A percentile compares a stretch with the other conserved stretches of the same genome.
Conservation (phyloP, 768 basidiomycete genomes). For the Termitomyces eurrhizus region DNA sequence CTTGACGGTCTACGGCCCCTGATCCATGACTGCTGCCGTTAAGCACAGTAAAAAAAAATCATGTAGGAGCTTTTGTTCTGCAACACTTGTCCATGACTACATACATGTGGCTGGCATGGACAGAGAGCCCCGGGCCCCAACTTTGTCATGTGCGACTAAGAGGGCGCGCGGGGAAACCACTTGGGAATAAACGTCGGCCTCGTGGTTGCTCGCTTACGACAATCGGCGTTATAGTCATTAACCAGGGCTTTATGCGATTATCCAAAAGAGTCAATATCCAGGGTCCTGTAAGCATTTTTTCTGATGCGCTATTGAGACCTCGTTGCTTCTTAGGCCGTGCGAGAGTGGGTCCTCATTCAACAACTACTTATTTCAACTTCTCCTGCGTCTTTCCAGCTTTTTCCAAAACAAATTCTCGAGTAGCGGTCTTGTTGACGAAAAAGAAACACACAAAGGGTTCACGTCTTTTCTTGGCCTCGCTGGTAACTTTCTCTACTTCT, state of each 20-base stretch:
- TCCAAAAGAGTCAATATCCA: constrained; percentile 19
- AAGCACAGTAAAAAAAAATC: neutral
- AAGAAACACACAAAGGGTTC: constrained; percentile 3
- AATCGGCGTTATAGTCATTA: constrained; percentile 16
- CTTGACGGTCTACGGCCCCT: neutral
- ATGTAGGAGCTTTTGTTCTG: neutral
- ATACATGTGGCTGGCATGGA: neutral
- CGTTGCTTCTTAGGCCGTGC: constrained; percentile 13
- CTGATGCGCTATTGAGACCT: constrained; percentile 18
- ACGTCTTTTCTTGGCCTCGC: constrained; percentile 9
- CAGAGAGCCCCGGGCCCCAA: neutral
- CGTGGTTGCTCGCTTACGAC: constrained; percentile 19
- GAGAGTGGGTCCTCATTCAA: constrained; percentile 10
- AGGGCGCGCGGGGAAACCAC: neutral
- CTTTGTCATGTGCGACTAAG: no score
- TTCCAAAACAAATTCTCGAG: constrained; percentile 10
- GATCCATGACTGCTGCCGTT: neutral
- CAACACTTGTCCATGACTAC: neutral
- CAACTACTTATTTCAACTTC: constrained; percentile 15
- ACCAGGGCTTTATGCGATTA: constrained; percentile 17
- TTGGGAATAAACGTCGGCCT: constrained; percentile 8
- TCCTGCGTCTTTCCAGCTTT: constrained; percentile 2
- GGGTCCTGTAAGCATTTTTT: constrained; percentile 18
- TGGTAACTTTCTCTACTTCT: constrained; percentile 10
- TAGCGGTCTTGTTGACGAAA: constrained; percentile 1